Evolutionary conservation across 305 asterid species (phyloP), one percentile per base, ranked within the genome.

Genomic region (Nicotiana rustica): DNA sequence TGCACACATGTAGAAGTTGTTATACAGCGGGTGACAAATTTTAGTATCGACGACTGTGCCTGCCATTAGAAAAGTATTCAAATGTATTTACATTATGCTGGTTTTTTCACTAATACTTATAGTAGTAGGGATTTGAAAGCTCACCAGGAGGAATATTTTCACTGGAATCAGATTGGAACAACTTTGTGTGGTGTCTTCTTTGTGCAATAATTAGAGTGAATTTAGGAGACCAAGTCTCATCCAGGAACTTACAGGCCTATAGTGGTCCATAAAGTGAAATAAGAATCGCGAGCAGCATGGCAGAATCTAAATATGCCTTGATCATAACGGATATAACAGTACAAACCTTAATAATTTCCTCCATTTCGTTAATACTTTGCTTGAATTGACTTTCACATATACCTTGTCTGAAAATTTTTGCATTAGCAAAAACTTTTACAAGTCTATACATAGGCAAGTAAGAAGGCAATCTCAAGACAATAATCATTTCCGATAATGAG

Each of bases 201-300:
- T 88, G 92, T 49, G 94, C 86, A n/a, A 87, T 86, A 55, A 91
- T 87, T 18, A 88, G 84, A 3, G 87, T 85, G 76, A 91, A 86
- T 47, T 89, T 91, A 35, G 94, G 94, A 17, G 69, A 88, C 94
- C 92, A 91, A 17, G 83, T 91, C 67, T 90, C 83, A 49, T 89
- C 94, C 1, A 89, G 89, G 77, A 86, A 88, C 66, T 81, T 79
- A 41, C 92, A 89, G 62, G 92, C 92, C 94, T 91, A 59, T 52
- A 29, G 36, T 52, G 17, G 66, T 76, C 65, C 60, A 79, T 57
- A 15, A 44, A 17, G 35, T 0, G 21, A 80, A 33, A 9, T 33
- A 57, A 17, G 52, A 65, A 67, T 35, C 44, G n/a, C 9, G 15
- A 69, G 75, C 29, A 79, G 47, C 17, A 68, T 25, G 52, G 38